Evolutionary conservation across 2,329 filamentous ascomycete genomes (phyloP).

Genomic region (Arthroderma sp.): DNA sequence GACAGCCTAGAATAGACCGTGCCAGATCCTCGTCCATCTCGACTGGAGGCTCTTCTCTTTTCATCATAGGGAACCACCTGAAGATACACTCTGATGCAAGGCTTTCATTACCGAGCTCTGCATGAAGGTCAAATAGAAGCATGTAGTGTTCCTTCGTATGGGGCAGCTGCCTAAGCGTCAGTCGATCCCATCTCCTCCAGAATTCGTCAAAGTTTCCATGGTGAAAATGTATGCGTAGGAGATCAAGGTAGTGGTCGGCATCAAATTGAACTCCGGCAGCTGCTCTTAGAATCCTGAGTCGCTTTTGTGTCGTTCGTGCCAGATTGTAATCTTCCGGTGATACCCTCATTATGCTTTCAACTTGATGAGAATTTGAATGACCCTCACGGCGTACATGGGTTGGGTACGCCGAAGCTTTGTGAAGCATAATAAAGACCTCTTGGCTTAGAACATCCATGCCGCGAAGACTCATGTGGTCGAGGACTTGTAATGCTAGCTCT

Average conservation of each 20-base stretch:
- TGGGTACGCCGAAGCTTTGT: constrained; percentile 29
- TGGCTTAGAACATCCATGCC: constrained; percentile 30
- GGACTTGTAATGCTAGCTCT: constrained; percentile 26
- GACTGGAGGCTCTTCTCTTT: constrained; percentile 41
- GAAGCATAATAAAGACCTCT: constrained; percentile 36
- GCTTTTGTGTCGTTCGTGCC: not conserved
- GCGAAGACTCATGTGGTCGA: constrained; percentile 30
- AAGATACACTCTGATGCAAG: constrained; percentile 37
- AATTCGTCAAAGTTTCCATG: constrained; percentile 43
- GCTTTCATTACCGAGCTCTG: constrained; percentile 30
- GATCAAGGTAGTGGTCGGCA: constrained; percentile 15
- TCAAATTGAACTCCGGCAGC: constrained; percentile 19
- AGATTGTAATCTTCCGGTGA: constrained; percentile 2
- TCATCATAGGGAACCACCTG: constrained; percentile 48
- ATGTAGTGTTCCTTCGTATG: constrained; percentile 45
- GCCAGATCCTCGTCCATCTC: constrained; percentile 33
- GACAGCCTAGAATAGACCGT: constrained; percentile 39
- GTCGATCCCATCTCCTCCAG: constrained; percentile 48
- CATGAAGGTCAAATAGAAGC: constrained; percentile 39
- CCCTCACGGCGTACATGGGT: constrained; percentile 29
- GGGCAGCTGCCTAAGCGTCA: constrained; percentile 36
- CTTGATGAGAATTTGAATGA: constrained; percentile 17
- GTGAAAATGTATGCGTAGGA: constrained; percentile 24
- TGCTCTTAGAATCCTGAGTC: constrained; percentile 19
- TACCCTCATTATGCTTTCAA: constrained; percentile 11